Evolutionary conservation across 805 yeast genomes (phyloP), one percentile per base, ranked within the genome.

Genomic region (Metschnikowia peoriensis): DNA sequence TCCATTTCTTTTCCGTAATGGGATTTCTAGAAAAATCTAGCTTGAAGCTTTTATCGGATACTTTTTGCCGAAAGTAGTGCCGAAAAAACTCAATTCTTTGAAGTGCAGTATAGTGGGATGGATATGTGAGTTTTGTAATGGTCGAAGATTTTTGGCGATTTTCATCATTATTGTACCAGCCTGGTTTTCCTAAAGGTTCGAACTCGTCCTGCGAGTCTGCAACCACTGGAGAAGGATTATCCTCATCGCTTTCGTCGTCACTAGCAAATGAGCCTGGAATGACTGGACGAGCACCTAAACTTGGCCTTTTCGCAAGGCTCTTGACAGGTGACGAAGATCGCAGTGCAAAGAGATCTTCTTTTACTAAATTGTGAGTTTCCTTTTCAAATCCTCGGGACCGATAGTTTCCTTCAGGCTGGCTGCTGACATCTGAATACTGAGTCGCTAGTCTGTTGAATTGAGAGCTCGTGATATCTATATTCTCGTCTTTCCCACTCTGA

Each of bases 1-100:
- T 64, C 78, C 78, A 75, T 7, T 46, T 44, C n/a, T 51, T 61
- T 42, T 69, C 69, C n/a, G 67, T 68, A 17, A 75, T 69, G 9
- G 78, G 78, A 47, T 75, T 71, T 6, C 28, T 50, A 4, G 52
- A 38, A 12, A 74, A 58, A 49, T 67, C 62, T 15, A 73, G 63
- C 32, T 50, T 57, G 50, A 61, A 66, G 2, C 41, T 41, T 15
- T 61, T 61, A 22, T 62, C 58, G 7, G 51, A 38, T 27, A 66
- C 60, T 51, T 63, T 65, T 12, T 60, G 49, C 6, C 57, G 62
- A 52, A 64, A 66, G 50, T 65, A 66, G 38, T 57, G 58, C 6
- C 66, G 60, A 9, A 67, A 59, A 54, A 63, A 66, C 48, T 70
- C 72, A 34, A 66, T 60, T 46, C 71, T 53, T 49, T 72, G 75